phyloP scores from a whole-genome alignment of 306 rosid genomes.

The Fragaria nilgerrensis region DNA sequence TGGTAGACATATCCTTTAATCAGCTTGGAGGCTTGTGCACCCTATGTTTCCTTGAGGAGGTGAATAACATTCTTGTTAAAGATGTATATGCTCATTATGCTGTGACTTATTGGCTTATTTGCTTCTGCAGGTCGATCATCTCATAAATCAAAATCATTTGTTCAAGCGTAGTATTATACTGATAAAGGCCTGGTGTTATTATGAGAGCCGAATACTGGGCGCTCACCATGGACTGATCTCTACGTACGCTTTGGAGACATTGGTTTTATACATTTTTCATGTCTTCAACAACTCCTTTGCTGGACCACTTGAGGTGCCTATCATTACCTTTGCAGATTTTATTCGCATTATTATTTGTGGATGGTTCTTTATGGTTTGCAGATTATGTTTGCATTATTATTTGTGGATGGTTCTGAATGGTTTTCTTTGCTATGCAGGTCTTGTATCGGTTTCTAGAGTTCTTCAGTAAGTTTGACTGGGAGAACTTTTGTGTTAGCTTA shows the following conservation, averaged over 20 bases:
- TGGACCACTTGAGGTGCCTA: conserved; percentile 95
- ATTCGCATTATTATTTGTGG: conserved; percentile 22
- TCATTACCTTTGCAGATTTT: conserved; percentile 16
- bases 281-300: conserved; percentile 90
- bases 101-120: conserved; percentile 29
- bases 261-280: conserved; percentile 97
- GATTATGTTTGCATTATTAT: conserved; percentile 23
- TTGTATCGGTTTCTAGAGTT: conserved; percentile 93
- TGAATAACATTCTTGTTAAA: conserved; percentile 29
- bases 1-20: conserved; percentile 95
- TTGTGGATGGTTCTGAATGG: conserved; percentile 21
- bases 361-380: conserved; percentile 18
- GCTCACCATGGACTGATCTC: conserved; percentile 99
- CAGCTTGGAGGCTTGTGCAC: conserved; percentile 99
- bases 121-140: conserved; percentile 72
- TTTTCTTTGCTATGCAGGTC: conserved; percentile 51
- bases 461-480: conserved; percentile 99
- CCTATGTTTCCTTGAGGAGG: conserved; percentile 99
- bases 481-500: conserved; percentile 88
- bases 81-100: conserved; percentile 1
- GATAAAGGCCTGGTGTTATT: conserved; percentile 99
- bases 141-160: conserved; percentile 80
- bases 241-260: conserved; percentile 93
- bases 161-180: conserved; percentile 98
- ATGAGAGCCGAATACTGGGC: conserved; percentile 96